Base-by-base conservation (phyloP, 1,284 basidiomycete species). In the Ganoderma sinense region DNA sequence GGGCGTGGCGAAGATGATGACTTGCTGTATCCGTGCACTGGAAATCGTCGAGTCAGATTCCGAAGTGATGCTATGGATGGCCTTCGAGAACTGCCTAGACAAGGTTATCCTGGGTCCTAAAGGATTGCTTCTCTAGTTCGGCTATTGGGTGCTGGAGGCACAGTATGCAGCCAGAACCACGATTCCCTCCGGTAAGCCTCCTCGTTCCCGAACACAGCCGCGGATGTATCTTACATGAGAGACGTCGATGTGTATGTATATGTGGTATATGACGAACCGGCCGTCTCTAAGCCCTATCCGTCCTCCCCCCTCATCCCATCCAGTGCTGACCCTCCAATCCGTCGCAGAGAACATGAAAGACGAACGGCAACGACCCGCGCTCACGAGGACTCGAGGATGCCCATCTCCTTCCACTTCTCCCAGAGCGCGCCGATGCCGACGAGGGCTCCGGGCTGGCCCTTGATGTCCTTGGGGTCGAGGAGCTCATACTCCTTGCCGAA, bases 401-500 rank as follows among this genome's bases (percentile, higher is more conserved):
- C 91, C 87, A 92, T 89, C 75, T 96, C 94, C 78, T 87, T 91
- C 97, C 97, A 98, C 74, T 89, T 91, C 77, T 97, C 96, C 87
- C 94, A 95, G 55, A 98, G 84, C 75, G 92, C 88, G 13, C 95
- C 96, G n/a, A 95, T 86, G 11, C 94, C 94, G 11, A 93, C 91
- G 5, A 85, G 82, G 7, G 87, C 82, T 64, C 86, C 85, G 4
- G 88, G 77, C 45, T 89, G 80, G 40, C 95, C 95, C 77, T 93
- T 93, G 78, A 97, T 90, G 74, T 97, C 96, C 80, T 95, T 95
- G 81, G 95, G 87, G 62, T 97, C 96, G 71, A 99, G 84, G 45
- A 99, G 83, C 78, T 98, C 94, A 79, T 98, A 99, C 75, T 98
- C 91, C 76, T 94, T 91, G 51, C 95, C 94, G 77, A 99, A 99